Evolutionary conservation across 2,329 filamentous ascomycete species (phyloP).

Genomic region (Myriosclerotinia duriaeana): DNA sequence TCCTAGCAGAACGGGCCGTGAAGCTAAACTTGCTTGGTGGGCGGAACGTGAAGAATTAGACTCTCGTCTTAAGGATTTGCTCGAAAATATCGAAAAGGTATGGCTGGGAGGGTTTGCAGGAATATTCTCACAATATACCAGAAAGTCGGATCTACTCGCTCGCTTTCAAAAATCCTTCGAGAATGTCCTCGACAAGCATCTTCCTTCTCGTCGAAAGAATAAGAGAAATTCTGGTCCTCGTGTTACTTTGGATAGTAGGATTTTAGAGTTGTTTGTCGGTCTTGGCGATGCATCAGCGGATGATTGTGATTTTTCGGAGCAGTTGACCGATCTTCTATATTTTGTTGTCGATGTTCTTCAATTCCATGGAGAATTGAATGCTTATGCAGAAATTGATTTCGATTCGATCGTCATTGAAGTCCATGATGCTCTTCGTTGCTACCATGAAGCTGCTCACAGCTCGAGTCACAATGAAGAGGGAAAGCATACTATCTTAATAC

Average conservation of each 20-base stretch:
- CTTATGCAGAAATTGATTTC: conserved; percentile 97
- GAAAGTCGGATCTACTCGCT: conserved; percentile 62
- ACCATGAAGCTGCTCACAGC: conserved; percentile 57
- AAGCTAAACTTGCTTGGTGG: conserved; percentile 86
- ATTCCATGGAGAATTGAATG: conserved; percentile 93
- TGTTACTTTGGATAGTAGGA: conserved; percentile 59
- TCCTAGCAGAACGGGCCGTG: conserved; percentile 70
- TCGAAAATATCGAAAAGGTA: conserved; percentile 83
- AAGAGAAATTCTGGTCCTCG: conserved; percentile 50
- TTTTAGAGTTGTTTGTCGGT: conserved; percentile 85
- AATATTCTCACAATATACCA: conserved; percentile 76
- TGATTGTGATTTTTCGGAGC: conserved; percentile 77
- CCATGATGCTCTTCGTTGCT: conserved; percentile 76
- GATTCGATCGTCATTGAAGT: conserved; percentile 87
- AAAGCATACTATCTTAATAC: conserved; percentile 78
- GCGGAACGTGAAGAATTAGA: conserved; percentile 79
- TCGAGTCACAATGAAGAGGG: conserved; percentile 42
- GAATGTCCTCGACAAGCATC: conserved; percentile 74
- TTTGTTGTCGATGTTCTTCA: conserved; percentile 96
- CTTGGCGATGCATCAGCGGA: conserved; percentile 71
- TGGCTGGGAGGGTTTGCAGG: conserved; percentile 96
- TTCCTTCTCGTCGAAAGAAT: conserved; percentile 74
- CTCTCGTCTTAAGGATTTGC: conserved; percentile 69
- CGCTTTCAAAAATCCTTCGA: conserved; percentile 78
- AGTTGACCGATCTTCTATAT: conserved; percentile 87